Evolutionary conservation across 176 grass and related monocot species (phyloP).

Genomic region (Cenchrus americanus): DNA sequence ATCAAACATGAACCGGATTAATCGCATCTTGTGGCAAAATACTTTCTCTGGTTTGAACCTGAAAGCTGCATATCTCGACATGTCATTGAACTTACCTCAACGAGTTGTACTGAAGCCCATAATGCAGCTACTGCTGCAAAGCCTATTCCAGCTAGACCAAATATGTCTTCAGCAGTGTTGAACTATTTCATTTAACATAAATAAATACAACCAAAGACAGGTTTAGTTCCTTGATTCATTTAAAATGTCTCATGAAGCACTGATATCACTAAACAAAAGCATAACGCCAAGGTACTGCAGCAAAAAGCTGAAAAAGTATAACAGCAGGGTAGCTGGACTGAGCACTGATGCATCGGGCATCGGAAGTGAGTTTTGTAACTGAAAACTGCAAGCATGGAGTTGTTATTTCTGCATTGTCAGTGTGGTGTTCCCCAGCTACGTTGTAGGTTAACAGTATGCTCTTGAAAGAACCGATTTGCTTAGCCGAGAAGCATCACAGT

Average conservation of each 20-base stretch:
- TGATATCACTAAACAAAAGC: neutral
- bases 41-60: neutral
- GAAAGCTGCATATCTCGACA: neutral
- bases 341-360: constrained; percentile 6
- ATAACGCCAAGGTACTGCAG: neutral
- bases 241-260: neutral
- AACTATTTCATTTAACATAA: constrained; percentile 42
- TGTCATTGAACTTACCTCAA: constrained; percentile 48
- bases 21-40: neutral
- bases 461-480: neutral
- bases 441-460: neutral
- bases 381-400: neutral
- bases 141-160: constrained; percentile 78
- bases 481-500: neutral
- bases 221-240: neutral
- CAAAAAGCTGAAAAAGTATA: neutral
- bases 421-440: neutral
- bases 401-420: constrained; percentile 14
- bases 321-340: neutral
- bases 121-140: constrained; percentile 77
- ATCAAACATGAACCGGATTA: constrained; percentile 16
- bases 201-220: neutral
- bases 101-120: constrained; percentile 71
- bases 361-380: neutral
- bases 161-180: constrained; percentile 68